These are phyloP conservation scores for Penicillium parvum DNA, from an alignment of 495 filamentous ascomycete species.

Conservation along the genomic window DNA sequence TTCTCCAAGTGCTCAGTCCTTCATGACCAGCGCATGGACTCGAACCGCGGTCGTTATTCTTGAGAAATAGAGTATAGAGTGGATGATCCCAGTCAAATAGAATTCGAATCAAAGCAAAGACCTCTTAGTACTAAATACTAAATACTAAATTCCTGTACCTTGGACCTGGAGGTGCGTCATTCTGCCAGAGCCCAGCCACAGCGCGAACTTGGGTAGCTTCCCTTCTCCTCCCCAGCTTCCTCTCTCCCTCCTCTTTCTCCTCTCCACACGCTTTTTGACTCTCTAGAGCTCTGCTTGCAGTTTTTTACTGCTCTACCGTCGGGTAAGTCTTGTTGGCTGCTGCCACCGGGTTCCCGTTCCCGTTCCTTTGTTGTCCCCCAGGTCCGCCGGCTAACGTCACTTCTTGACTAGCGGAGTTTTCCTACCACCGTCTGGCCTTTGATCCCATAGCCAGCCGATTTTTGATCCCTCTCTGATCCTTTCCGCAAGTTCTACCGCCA, in stretches of 20 bases:
- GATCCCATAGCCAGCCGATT: neutral
- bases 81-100: no score
- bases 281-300: neutral
- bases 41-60: no score
- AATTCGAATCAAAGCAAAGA: no score
- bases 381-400: constrained; percentile 13
- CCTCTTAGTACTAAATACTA: no score
- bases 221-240: constrained; percentile 8
- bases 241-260: constrained; percentile 15
- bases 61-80: no score
- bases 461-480: constrained; percentile 7
- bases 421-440: constrained; percentile 2
- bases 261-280: neutral
- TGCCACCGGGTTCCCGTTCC: neutral
- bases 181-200: constrained; percentile 16
- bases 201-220: constrained; percentile 2
- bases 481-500: constrained; percentile 11
- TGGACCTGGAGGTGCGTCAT: constrained; percentile 16
- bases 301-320: neutral
- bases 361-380: neutral
- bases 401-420: constrained; percentile 5
- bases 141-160: no score
- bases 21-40: no score
- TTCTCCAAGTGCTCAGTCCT: no score
- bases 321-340: neutral